Evolutionary conservation across 2,329 filamentous ascomycete species (phyloP).

Genomic region (Cadophora malorum): DNA sequence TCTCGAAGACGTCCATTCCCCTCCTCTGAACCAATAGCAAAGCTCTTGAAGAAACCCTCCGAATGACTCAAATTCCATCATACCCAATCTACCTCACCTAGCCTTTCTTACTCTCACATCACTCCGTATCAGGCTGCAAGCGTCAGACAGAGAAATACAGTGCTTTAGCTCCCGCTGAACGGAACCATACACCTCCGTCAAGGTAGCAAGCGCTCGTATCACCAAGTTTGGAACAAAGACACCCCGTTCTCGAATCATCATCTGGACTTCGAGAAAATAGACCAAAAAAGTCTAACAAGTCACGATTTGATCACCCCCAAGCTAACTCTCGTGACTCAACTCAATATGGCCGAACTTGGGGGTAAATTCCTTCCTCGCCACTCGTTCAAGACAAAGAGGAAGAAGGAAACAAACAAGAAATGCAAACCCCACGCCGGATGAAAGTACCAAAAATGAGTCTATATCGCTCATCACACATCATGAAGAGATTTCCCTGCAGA

Average conservation of each 20-base stretch:
- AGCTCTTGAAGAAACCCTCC: not conserved
- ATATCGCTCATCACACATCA: conserved; percentile 8
- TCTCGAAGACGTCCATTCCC: conserved; percentile 1
- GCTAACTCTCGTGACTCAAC: not conserved
- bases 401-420: not conserved
- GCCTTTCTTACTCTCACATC: conserved; percentile 18
- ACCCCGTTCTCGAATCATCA: conserved; percentile 1
- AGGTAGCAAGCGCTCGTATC: conserved; percentile 1
- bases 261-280: not conserved
- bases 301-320: conserved; percentile 15
- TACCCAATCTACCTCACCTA: not conserved
- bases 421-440: conserved; percentile 4
- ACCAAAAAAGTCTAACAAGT: not conserved
- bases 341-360: not conserved
- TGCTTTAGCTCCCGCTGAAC: conserved; percentile 6
- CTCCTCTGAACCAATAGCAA: conserved; percentile 26
- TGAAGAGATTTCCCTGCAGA: not conserved
- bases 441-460: conserved; percentile 9
- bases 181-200: conserved; percentile 10
- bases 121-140: conserved; percentile 29
- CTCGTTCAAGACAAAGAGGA: not conserved
- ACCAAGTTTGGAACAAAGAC: conserved; percentile 8
- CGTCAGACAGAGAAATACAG: conserved; percentile 28
- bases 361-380: not conserved
- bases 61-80: conserved; percentile 11